Evolutionary conservation across 2,329 filamentous ascomycete species (phyloP), one percentile per base, ranked within the genome.

Genomic region (Tricladium varicosporioides): DNA sequence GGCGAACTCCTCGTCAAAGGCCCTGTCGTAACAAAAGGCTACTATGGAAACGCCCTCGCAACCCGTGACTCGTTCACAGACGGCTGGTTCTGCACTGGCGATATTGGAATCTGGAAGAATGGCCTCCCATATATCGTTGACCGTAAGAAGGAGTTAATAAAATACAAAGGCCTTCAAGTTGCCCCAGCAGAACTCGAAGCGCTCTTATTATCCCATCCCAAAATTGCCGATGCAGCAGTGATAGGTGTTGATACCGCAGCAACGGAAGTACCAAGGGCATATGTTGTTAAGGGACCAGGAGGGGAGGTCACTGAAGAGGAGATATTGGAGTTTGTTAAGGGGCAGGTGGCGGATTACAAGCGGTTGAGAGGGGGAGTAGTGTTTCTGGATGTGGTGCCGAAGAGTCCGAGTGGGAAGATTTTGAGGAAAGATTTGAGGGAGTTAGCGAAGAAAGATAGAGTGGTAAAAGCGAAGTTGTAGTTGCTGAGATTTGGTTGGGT

Each of bases 71-170:
- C 64, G 1, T 67, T 66, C 27, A 65, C 16, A 70, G 74, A 76
- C 48, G 69, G 75, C 15, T 97, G 92, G 92, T 97, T 97, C 81
- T 93, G 90, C 75, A 97, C 94, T 1, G 93, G 94, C 43, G 94
- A 97, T 71, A 87, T 97, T 5, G 93, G 92, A 2, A 80, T 91
- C 15, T 80, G 82, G 27, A 76, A 81, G 8, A 72, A 72, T 2
- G 57, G 58, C 3, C 40, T 59, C 1, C 48, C 45, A 4, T 86
- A 89, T 62, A 82, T 89, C 64, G 89, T 94, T 67, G 76, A 81
- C 50, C 69, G 76, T 13, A 70, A 68, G 56, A 73, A 75, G 67
- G 73, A 77, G 57, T 63, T 78, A 14, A 77, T 78, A 64, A 78
- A 78, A 60, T 77, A 77, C 60, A 77, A 78, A 62, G 77, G 76